These are phyloP conservation scores for Dioszegia aurantiaca DNA, from an alignment of 768 basidiomycete genomes.

Conservation along the genomic window DNA sequence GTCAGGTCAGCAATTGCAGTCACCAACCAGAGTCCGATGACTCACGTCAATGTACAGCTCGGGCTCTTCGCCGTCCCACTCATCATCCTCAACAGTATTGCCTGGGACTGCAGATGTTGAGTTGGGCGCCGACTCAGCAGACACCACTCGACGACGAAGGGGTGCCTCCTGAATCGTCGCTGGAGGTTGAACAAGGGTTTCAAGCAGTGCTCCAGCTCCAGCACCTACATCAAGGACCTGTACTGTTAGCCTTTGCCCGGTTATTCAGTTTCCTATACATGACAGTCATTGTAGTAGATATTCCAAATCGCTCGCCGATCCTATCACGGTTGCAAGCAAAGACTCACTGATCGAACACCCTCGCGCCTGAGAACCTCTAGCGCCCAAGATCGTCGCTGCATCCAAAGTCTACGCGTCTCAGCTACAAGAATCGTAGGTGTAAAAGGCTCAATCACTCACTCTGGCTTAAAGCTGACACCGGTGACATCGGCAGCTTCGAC, in stretches of 20 bases:
- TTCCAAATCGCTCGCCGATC: no score
- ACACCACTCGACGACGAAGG: background rate
- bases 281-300: no score
- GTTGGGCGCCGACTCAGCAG: background rate
- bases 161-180: constrained; percentile 41
- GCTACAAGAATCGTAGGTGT: background rate
- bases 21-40: background rate
- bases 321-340: no score
- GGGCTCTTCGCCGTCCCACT: constrained; percentile 9
- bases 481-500: constrained; percentile 47
- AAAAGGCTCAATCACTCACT: constrained; percentile 35
- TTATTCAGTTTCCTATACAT: no score
- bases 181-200: constrained; percentile 46
- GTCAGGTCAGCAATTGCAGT: background rate
- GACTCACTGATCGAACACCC: constrained; percentile 42
- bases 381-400: constrained; percentile 50
- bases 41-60: constrained; percentile 48
- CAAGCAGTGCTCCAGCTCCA: constrained; percentile 47
- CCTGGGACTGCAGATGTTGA: no score
- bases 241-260: background rate
- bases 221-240: constrained; percentile 52
- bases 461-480: constrained; percentile 47
- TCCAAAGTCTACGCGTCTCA: constrained; percentile 31
- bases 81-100: constrained; percentile 20
- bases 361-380: constrained; percentile 45